A percentile compares a stretch with the other conserved stretches of the same genome.
Conservation (phyloP, 129 eudicot genomes). For the Mikania micrantha region DNA sequence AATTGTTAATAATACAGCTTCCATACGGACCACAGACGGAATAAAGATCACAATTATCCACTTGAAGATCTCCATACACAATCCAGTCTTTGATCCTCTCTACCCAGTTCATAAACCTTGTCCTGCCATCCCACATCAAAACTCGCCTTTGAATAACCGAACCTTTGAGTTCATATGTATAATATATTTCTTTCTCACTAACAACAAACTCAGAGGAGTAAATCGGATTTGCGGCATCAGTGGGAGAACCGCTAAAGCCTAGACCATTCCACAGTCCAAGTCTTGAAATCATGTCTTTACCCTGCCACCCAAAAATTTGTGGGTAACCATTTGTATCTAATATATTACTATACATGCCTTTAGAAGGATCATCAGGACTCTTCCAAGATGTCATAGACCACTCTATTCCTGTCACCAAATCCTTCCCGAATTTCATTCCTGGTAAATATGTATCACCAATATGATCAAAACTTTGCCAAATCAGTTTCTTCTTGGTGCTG, state of each 20-base stretch:
- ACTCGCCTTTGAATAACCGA: conserved; percentile 5
- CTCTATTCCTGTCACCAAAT: too few species aligned
- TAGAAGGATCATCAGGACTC: too few species aligned
- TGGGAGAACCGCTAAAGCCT: background rate
- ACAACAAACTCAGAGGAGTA: background rate
- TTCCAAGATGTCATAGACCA: too few species aligned
- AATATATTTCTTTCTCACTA: conserved; percentile 10
- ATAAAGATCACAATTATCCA: conserved; percentile 16
- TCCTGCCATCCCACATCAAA: conserved; percentile 6
- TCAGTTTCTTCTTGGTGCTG: too few species aligned
- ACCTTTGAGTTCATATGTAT: background rate
- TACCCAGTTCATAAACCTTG: background rate
- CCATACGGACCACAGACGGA: conserved; percentile 29
- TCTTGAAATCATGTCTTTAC: conserved; percentile 14
- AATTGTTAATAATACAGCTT: too few species aligned
- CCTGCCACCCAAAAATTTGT: background rate
- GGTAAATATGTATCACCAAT: too few species aligned
- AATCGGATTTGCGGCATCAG: background rate
- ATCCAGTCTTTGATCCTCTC: conserved; percentile 14
- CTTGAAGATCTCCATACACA: background rate
- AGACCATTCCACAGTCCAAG: conserved; percentile 27
- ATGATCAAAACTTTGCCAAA: too few species aligned
- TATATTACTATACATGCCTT: too few species aligned
- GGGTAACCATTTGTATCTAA: too few species aligned
- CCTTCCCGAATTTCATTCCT: too few species aligned